Evolutionary conservation across 192 early-diverging fungal genomes (phyloP).

Genomic region (Lobosporangium transversale): DNA sequence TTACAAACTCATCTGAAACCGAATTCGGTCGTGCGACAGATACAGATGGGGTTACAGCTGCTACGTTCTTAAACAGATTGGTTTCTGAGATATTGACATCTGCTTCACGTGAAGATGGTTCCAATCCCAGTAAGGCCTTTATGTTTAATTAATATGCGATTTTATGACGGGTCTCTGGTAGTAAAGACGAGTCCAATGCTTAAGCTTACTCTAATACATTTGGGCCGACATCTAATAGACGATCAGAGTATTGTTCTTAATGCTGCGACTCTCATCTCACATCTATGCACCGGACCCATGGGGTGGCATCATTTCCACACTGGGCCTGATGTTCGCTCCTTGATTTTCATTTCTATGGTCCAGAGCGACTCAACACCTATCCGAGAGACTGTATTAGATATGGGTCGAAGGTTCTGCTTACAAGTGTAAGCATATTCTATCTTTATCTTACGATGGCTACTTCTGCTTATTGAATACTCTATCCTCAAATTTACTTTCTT

Average conservation of each 20-base stretch:
- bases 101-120: constrained; percentile 26
- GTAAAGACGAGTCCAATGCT: too few relatives aligned
- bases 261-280: constrained; percentile 39
- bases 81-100: constrained; percentile 43
- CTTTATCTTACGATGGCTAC: background rate
- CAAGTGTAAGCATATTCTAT: constrained; percentile 17
- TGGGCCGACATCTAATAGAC: too few relatives aligned
- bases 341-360: constrained; percentile 48
- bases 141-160: too few relatives aligned
- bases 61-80: constrained; percentile 33
- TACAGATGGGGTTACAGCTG: constrained; percentile 18
- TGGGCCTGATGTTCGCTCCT: constrained; percentile 32
- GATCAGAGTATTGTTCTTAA: constrained; percentile 50
- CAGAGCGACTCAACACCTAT: constrained; percentile 50
- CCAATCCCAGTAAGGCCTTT: constrained; percentile 15
- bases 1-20: constrained; percentile 16
- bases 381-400: constrained; percentile 37
- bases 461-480: background rate
- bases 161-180: too few relatives aligned
- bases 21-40: constrained; percentile 6
- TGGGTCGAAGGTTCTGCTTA: constrained; percentile 40
- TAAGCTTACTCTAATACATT: too few relatives aligned
- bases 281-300: constrained; percentile 33
- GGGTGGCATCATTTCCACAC: constrained; percentile 43
- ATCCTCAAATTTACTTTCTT: background rate